Base-by-base conservation (phyloP, 75 land plant genomes). In the Chamaecyparis obtusa region DNA sequence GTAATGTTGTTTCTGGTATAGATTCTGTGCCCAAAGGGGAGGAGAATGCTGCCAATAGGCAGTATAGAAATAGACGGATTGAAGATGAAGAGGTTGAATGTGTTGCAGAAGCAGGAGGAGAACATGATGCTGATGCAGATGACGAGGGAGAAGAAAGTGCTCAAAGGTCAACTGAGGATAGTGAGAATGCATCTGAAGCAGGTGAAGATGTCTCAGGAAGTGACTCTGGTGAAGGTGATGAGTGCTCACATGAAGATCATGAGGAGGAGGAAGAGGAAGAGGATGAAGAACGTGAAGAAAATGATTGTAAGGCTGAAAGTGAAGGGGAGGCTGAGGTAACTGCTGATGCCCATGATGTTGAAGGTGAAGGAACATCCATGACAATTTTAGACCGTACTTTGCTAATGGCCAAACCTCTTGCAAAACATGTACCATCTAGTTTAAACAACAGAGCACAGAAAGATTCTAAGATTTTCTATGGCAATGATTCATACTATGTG, bases 261-360 rank as follows among this genome's bases (percentile, higher is more conserved):
- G 95, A 91, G 86, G 98, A 92, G 87, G 98, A 93, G 87, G 93
- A 91, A 14, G 97, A 96, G 88, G 95, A 94, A 85, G 92, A 92
- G 30, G 99, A 96, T 87, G 95, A 88, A 36, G 94, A 90, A 35
- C 91, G 92, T 84, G 92, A 91, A 85, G 95, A 94, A 79, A 88
- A 91, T 86, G 96, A 92, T 89, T 93, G 86, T 39, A 96, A 97
- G 87, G 95, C 91, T 44, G 98, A 97, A 88, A 95, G 99, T 93
- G 99, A 95, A 91, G 94, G 95, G 54, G 97, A 97, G 87, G 98
- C 94, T 75, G 99, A 97, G 88, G 96, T 94, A n/a, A 91, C 90
- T 89, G 94, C 91, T 82, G 95, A 97, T 89, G 95, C 91, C 3
- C 92, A 92, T 90, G 96, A 96, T 87, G 93, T 89, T 76, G 97